phyloP scores from a whole-genome alignment of 257 asterid genomes.

The Capsicum pubescens region DNA sequence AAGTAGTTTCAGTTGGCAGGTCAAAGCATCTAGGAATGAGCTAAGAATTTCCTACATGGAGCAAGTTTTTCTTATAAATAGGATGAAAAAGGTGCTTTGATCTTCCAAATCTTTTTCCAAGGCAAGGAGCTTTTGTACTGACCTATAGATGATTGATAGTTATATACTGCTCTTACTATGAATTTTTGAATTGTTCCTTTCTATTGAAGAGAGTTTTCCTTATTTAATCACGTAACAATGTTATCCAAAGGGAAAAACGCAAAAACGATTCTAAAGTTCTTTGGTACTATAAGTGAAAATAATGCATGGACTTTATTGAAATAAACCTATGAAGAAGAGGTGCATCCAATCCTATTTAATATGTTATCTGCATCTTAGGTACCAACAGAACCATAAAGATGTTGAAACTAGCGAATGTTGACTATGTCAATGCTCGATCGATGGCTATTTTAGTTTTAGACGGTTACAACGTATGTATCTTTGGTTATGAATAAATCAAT shows the following conservation, averaged over 20 bases:
- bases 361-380: neutral
- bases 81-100: neutral
- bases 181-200: neutral
- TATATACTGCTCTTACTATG: neutral
- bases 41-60: neutral
- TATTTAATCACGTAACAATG: no score
- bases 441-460: no score
- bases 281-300: neutral
- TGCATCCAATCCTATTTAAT: neutral
- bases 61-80: neutral
- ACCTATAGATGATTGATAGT: neutral
- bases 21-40: no score
- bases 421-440: neutral
- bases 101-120: neutral
- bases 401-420: neutral
- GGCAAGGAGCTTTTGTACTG: neutral
- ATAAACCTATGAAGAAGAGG: neutral
- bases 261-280: neutral
- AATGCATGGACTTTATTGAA: neutral
- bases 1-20: no score
- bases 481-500: no score
- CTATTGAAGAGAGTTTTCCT: no score
- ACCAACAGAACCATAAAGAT: neutral
- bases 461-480: no score
- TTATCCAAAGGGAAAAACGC: no score